phyloP scores from a whole-genome alignment of 306 rosid species.

The Boehmeria nivea region DNA sequence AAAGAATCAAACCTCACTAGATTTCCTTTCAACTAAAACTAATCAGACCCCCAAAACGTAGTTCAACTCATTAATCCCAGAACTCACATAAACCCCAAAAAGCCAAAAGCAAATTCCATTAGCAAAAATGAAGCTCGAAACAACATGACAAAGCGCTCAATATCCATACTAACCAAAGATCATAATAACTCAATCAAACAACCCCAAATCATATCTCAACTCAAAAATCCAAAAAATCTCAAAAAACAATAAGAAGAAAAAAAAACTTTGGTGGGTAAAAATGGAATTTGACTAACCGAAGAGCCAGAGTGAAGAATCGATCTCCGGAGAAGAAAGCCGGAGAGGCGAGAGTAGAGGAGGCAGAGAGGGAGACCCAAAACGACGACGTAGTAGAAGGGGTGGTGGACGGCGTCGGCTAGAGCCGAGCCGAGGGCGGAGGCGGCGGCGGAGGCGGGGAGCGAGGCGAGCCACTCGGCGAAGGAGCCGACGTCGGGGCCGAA shows the following conservation, averaged over 20 bases:
- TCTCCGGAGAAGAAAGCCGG: conserved; percentile 36
- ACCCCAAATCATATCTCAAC: no score
- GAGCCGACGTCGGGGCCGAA: conserved; percentile 93
- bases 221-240: not conserved
- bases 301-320: conserved; percentile 53
- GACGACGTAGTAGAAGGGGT: conserved; percentile 55
- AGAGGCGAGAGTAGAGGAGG: conserved; percentile 58
- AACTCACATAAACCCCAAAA: no score
- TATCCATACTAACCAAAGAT: no score
- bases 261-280: not conserved
- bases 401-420: conserved; percentile 51
- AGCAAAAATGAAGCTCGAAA: no score
- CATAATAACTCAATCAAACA: no score
- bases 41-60: no score
- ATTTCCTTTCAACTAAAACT: no score
- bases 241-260: not conserved
- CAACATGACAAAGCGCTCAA: no score
- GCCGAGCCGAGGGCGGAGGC: conserved; percentile 37
- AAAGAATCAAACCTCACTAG: no score
- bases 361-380: conserved; percentile 67
- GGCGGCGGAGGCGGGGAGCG: conserved; percentile 49
- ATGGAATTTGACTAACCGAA: conserved; percentile 34
- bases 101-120: no score
- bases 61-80: no score
- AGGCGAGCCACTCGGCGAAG: conserved; percentile 74